Base-by-base conservation (phyloP, 2,329 filamentous ascomycete species). In the Trichoderma sp. region DNA sequence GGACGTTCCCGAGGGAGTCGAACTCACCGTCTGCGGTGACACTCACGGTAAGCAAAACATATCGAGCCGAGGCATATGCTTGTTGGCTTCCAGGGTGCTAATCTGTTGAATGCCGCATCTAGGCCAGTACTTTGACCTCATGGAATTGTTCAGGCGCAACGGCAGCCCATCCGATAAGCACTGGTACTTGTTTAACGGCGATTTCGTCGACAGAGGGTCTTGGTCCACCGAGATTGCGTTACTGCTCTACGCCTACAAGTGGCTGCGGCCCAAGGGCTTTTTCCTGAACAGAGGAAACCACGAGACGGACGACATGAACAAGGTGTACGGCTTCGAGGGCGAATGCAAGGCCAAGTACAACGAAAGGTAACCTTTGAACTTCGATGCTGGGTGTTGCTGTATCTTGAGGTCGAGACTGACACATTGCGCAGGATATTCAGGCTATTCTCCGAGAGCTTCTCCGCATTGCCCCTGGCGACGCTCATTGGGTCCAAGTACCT, bases 281-380 rank as follows among this genome's bases (percentile, higher is more conserved):
- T 98, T 96, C 86, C 82, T 99, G 69, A 99, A 99, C 83, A 88
- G 95, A 68, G 95, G 95, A 71, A 99, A 99, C 79, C 95, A 99
- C 79, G 95, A 99, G 81, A 98, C 95, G 56, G 94, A 98, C 76
- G 94, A 97, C 78, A 99, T 99, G 95, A 99, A 99, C 83, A 88
- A 92, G 70, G 93, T 95, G 62, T 99, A 99, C 75, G 95, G 95
- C 19, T 99, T 99, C 73, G 95, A 99, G 78, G 95, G 95, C 74
- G 95, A 99, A 77, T 98, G 95, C 83, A 95, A 94, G 78, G 92
- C 92, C 71, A 99, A 99, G 80, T 99, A 99, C 79, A 97, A 92
- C 76, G 95, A 97, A 78, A 89, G 82, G 81, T 72, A 30, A 54
- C 41, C 19, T 6, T n/a, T 24, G 28, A 2, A 28, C 17, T 17